These are phyloP conservation scores for Trametes polyzona DNA, from an alignment of 1,284 basidiomycete species.

Conservation along the genomic window DNA sequence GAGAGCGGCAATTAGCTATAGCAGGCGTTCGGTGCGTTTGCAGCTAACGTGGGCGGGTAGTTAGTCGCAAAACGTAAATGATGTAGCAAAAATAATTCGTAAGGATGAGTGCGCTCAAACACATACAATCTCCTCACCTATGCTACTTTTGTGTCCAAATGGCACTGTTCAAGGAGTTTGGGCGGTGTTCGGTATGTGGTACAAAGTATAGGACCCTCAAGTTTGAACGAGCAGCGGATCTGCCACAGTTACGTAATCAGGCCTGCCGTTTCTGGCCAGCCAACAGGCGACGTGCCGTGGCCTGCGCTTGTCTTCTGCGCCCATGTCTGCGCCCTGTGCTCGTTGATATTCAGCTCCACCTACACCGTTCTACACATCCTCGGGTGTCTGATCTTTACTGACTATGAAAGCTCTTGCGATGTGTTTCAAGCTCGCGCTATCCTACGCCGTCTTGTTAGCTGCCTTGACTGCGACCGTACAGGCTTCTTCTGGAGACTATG, in stretches of 20 bases:
- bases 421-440: neutral
- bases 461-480: slow-evolving; percentile 4
- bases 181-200: neutral
- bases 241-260: slow-evolving; percentile 28
- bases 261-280: neutral
- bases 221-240: slow-evolving; percentile 14
- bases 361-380: neutral
- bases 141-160: neutral
- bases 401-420: neutral
- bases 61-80: neutral
- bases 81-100: neutral
- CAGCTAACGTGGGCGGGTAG: neutral
- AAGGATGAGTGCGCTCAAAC: neutral
- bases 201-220: neutral
- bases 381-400: neutral
- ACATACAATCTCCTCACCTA: neutral
- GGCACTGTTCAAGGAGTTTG: neutral
- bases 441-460: slow-evolving; percentile 4
- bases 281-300: neutral
- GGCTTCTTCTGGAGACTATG: slow-evolving; percentile 40
- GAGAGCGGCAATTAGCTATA: neutral
- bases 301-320: neutral
- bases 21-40: too few relatives aligned
- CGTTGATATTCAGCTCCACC: too few relatives aligned
- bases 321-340: neutral